Base-by-base conservation (phyloP, 176 grass and related monocot species). In the Raddia guianensis region DNA sequence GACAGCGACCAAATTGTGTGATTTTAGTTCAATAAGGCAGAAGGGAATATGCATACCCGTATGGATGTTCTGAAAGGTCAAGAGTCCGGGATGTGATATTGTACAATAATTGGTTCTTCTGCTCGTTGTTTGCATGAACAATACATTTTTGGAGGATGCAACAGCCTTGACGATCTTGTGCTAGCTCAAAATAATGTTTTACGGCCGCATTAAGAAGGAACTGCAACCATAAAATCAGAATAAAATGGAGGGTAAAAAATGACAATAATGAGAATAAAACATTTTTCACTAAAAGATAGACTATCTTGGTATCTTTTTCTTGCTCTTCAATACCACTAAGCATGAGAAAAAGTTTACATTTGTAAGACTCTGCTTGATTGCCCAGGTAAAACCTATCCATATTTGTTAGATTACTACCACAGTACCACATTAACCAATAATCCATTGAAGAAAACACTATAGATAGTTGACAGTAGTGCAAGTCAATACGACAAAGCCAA, bases 111-210 rank as follows among this genome's bases (percentile, higher is more conserved):
- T 16, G 62, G 56, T 86, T 40, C 83, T 79, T 97, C 70, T 86
- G 68, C 7, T 88, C 79, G 57, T 85, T 83, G 27, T 86, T 93
- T 44, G 87, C 82, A 71, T 87, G 74, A 52, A 53, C 37, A 49
- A 97, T 89, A 52, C 89, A 90, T 64, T 93, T 93, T 78, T 97
- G 91, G 50, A 97, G 87, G 62, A 88, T 74, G 43, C 91, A 97
- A 76, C 94, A 97, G 47, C 94, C 94, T 75, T 93, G 89, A 32
- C 74, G 81, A 82, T 97, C 80, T 33, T 80, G 87, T 49, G 94
- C 91, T 70, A 97, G 84, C 46, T 97, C 87, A 84, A 90, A 76
- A 72, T 72, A 93, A 66, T 90, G 58, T 50, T 51, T 61, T 82
- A 75, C 69, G 8, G 94, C 87, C 19, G 49, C 76, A 19, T 88